phyloP scores from a whole-genome alignment of 2,329 filamentous ascomycete genomes.

The Elsinoe fawcettii region DNA sequence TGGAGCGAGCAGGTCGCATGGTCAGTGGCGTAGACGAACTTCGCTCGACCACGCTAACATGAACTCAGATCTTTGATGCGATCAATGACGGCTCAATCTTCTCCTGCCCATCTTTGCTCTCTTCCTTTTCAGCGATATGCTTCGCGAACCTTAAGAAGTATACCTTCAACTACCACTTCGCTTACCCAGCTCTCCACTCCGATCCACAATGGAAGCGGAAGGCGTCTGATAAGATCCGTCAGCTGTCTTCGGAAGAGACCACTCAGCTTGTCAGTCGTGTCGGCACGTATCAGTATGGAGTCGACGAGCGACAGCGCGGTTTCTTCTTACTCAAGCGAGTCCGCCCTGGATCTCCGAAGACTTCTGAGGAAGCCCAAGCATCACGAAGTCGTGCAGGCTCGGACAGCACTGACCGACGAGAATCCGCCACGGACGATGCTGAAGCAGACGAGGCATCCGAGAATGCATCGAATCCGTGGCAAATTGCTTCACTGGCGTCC shows the following conservation, averaged over 20 bases:
- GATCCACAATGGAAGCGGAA: conserved; percentile 70
- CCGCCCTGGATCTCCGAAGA: conserved; percentile 23
- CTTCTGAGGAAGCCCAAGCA: conserved; percentile 2
- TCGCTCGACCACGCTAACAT: conserved; percentile 8
- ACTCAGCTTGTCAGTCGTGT: conserved; percentile 71
- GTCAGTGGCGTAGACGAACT: conserved; percentile 40
- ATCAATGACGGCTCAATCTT: conserved; percentile 96
- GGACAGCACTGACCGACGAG: background rate
- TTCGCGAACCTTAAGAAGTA: conserved; percentile 97
- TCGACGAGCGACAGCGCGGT: conserved; percentile 77
- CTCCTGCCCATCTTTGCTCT: conserved; percentile 82
- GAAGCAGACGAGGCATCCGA: conserved; percentile 41
- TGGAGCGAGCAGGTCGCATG: conserved; percentile 71
- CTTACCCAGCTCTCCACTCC: conserved; percentile 86
- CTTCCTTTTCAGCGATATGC: conserved; percentile 81
- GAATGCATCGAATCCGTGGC: conserved; percentile 58
- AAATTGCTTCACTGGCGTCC: conserved; percentile 63
- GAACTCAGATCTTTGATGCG: conserved; percentile 79
- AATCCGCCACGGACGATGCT: conserved; percentile 38
- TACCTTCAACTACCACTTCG: conserved; percentile 97
- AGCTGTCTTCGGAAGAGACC: conserved; percentile 61
- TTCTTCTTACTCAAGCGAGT: conserved; percentile 91
- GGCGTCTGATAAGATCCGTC: conserved; percentile 14
- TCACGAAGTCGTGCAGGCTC: conserved; percentile 5
- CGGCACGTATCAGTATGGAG: conserved; percentile 77